These are phyloP conservation scores for Xylaria castorea DNA, from an alignment of 495 filamentous ascomycete genomes.

Conservation along the genomic window DNA sequence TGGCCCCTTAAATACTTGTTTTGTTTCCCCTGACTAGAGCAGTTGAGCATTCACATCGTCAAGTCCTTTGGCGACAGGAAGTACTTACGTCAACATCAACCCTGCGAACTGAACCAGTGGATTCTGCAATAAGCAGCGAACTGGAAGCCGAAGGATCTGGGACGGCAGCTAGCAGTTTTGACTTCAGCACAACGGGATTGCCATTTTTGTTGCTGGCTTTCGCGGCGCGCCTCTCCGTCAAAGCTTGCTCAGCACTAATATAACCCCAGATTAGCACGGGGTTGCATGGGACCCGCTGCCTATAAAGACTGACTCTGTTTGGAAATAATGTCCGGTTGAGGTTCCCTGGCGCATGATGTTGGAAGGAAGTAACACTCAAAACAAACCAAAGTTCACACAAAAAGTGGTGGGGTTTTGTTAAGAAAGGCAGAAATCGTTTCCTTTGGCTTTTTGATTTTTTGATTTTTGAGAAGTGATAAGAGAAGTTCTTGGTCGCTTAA, in stretches of 20 bases:
- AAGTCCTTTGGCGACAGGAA: background rate
- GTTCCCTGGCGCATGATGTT: constrained; percentile 37
- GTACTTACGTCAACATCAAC: constrained; percentile 77
- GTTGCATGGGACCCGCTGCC: constrained; percentile 10
- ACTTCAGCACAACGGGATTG: constrained; percentile 76
- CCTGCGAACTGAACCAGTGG: constrained; percentile 75
- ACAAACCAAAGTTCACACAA: background rate
- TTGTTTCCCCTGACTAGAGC: constrained; percentile 42
- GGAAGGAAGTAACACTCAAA: constrained; percentile 5
- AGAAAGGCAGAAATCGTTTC: background rate
- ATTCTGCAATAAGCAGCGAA: constrained; percentile 80
- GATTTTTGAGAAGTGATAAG: background rate
- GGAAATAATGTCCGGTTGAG: constrained; percentile 73
- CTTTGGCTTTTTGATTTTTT: background rate
- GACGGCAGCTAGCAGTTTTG: constrained; percentile 84
- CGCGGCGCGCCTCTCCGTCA: constrained; percentile 70
- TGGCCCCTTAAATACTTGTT: constrained; percentile 71
- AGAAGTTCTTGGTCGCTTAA: background rate
- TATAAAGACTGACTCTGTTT: constrained; percentile 71
- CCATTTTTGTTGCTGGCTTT: constrained; percentile 87
- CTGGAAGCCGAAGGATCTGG: constrained; percentile 67
- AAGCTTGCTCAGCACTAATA: constrained; percentile 72
- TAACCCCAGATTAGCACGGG: constrained; percentile 24
- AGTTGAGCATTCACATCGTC: constrained; percentile 7
- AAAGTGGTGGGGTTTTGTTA: background rate